Base-by-base conservation (phyloP, 805 yeast genomes). In the Ogataea paradorogensis region DNA sequence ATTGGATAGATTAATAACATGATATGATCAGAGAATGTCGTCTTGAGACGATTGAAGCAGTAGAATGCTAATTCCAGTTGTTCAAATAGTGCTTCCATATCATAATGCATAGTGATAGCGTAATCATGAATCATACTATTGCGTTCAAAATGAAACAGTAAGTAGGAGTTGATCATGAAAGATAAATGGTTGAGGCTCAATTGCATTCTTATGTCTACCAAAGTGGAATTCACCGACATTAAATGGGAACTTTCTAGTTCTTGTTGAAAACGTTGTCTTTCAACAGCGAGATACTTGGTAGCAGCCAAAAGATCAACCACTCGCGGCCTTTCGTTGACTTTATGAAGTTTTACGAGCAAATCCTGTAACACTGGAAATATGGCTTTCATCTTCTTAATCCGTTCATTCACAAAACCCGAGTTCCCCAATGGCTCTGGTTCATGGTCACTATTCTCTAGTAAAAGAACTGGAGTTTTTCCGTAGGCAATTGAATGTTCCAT, bases 381-480 rank as follows among this genome's bases (percentile, higher is more conserved):
- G 8, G 25, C 37, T 9, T 40, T 32, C 34, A 53, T 48, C 11
- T 50, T 50, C 11, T 23, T 33, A 7, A 61, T 35, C 27, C 47
- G 50, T 11, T 48, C 48, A 29, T 47, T 43, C 4, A 15, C 33
- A 4, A 47, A 31, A 18, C 50, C 56, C 3, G 53, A 32, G 18
- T 41, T 37, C 6, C 30, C 1, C 48, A 40, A 24, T 30, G 47
- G 49, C 15, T 34, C 26, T 6, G 51, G 45, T 7, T 45, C 27
- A 23, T 53, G 52, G 25, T 47, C 53, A 27, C 37, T 34, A 8
- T 52, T 55, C 15, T 45, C 47, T 3, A 42, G 35, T 8, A 45
- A 39, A 18, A 55, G 26, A 13, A 47, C 27, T 6, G 62, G 51
- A 6, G 44, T 30, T 22, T 49, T 51, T 2, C 66, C 64, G 33